A percentile compares a stretch with the other conserved stretches of the same genome.
These are phyloP conservation scores for Stentor roeselii DNA, from an alignment of 73 alveolate species.

Conservation along the genomic window DNA sequence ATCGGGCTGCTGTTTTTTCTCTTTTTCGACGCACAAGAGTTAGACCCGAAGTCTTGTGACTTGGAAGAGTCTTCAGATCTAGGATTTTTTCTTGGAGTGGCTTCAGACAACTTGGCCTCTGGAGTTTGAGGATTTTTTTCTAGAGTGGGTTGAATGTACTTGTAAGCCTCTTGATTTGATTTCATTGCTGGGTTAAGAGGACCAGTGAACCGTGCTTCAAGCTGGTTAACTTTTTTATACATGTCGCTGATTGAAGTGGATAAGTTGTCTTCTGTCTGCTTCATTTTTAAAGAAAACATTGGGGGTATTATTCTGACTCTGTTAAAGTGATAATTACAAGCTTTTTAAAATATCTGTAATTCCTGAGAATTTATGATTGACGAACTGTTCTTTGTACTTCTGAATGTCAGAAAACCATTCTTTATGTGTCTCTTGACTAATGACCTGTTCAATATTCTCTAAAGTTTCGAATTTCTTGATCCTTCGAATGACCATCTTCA, in stretches of 20 bases:
- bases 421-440: background rate
- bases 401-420: background rate
- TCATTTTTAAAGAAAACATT: too few species aligned
- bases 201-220: constrained; percentile 18
- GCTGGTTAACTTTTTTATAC: background rate
- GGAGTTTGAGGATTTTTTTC: background rate
- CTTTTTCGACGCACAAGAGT: background rate
- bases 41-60: background rate
- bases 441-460: background rate
- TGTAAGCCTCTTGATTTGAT: background rate
- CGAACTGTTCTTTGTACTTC: background rate
- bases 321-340: too few species aligned
- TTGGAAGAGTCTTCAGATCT: background rate
- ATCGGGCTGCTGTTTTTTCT: background rate
- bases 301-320: too few species aligned
- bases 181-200: background rate
- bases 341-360: too few species aligned
- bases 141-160: background rate
- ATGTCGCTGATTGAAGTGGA: background rate
- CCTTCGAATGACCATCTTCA: background rate
- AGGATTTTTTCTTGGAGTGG: background rate
- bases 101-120: background rate
- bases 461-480: background rate
- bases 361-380: too few species aligned
- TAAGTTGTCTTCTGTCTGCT: background rate